Base-by-base conservation (phyloP, 2,329 filamentous ascomycete genomes). In the Cercospora berteroae region DNA sequence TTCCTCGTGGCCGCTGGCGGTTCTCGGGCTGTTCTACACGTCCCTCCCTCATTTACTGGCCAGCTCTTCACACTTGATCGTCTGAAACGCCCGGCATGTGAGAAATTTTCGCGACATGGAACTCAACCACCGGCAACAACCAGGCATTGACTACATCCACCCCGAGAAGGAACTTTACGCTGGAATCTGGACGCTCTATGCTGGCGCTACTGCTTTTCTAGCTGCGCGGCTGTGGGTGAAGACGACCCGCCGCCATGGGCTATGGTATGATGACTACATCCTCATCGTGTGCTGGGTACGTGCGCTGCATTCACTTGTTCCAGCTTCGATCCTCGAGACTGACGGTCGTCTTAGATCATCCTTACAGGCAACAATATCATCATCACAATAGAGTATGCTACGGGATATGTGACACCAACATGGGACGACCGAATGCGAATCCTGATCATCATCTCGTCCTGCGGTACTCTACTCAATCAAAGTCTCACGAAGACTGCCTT, bases 361-460 rank as follows among this genome's bases (percentile, higher is more conserved):
- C 77, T 84, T 4, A 74, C 82, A n/a, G 73, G 75, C 42, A 84
- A 82, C 73, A 79, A 85, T 67, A 79, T 74, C 58, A 71, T 85
- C 16, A 85, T 85, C 63, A 73, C 81, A 1, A 69, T 81, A 58
- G 77, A 85, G 66, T 85, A 82, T 65, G 82, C 80, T 6, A 84
- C 80, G 7, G 83, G 83, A 60, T 85, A 85, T 68, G 79, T 83
- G 5, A 73, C 77, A 0, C 73, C 81, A n/a, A 72, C 76, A 18
- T 86, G 84, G 84, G 81, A 83, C 66, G 82, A 84, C 68, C 80
- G 79, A 63, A 85, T 85, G 83, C 82, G 83, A 71, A 84, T 85
- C 69, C 76, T 86, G 64, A 84, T 85, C 78, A 83, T 82, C 70
- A 74, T 79, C 25, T 76, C 76, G 36, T 80, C 79, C 6, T 80